Evolutionary conservation across 805 yeast genomes (phyloP), one percentile per base, ranked within the genome.

Genomic region (Kluyveromyces starmeri): DNA sequence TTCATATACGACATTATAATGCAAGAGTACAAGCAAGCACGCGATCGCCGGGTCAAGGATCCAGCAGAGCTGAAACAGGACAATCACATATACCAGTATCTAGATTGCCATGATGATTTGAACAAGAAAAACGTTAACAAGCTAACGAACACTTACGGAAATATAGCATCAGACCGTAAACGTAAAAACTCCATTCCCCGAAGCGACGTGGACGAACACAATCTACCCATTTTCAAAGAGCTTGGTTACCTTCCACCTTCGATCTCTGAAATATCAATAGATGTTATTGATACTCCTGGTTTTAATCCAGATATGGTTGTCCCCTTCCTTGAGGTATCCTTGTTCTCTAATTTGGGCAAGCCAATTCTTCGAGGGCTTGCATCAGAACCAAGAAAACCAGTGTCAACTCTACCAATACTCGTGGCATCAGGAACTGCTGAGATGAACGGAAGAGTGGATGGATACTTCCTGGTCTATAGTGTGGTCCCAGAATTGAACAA

Each of bases 361-460:
- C 76, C 74, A 20, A 67, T 75, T 10, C 55, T 82, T 19, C 66
- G 67, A 31, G 79, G 79, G 33, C 58, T 82, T 32, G 82, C 81
- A 4, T 64, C 73, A 40, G 79, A 71, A 42, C 82, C 82, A 7
- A 50, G 81, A 32, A 61, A 64, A 39, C 76, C 78, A 3, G 81
- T 74, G 0, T 66, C 72, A 9, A 77, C 84, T 5, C 75, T 74
- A 34, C 82, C 88, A 3, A 53, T 82, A 36, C 53, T 82, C 9
- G 83, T 78, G 3, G 89, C 85, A 4, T 75, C 84, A 24, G 92
- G 92, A 1, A 83, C 86, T 4, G 71, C 83, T 27, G 89, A 80
- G 40, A 55, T 82, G 45, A 80, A 82, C 50, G 88, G 86, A 4
- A 65, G 73, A 20, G 69, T 82, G n/a, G 80, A 79, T 50, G 89